Base-by-base conservation (phyloP, 1,139 yeast species). In the Blastobotrys arbuscula region DNA sequence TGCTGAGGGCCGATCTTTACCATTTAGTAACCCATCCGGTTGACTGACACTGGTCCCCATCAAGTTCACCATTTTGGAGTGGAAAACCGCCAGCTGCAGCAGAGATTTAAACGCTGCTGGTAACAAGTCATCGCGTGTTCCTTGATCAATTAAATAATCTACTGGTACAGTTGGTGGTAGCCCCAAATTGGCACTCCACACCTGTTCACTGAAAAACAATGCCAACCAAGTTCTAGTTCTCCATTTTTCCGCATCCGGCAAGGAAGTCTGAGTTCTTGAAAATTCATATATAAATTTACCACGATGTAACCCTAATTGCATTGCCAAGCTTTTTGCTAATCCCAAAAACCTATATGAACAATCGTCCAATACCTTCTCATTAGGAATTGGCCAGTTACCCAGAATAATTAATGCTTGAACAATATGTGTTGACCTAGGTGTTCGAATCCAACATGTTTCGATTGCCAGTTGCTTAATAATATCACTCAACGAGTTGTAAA, bases 181-280 rank as follows among this genome's bases (percentile, higher is more conserved):
- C 0, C 97, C 97, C 48, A 89, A 69, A 39, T 82, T 80, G 15
- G 95, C 85, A 13, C 95, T 84, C 95, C 96, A 87, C 61, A 89
- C 85, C 57, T 88, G 95, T 62, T 89, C 96, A 50, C 87, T 77
- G 61, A 89, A 84, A 64, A 86, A 90, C 2, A 87, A 83, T 0
- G 94, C 89, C 33, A 88, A 70, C 97, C 97, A 90, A 1, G 96
- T 81, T 56, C 96, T 74, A 0, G 97, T 88, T 64, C 97, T 76
- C 97, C 97, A 90, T 63, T 82, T 82, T 58, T 88, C 96, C 3
- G 96, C 92, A 66, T 89, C 89, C 0, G 95, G 94, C 62, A 89
- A 73, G 38, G 87, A 78, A 3, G 86, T 94, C 63, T 90, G 97
- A 24, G 92, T 86, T 59, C 97, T 75, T 10, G 94, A 83, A 59